Evolutionary conservation across 768 basidiomycete species (phyloP), one percentile per base, ranked within the genome.

Genomic region (Lentinus tigrinus): DNA sequence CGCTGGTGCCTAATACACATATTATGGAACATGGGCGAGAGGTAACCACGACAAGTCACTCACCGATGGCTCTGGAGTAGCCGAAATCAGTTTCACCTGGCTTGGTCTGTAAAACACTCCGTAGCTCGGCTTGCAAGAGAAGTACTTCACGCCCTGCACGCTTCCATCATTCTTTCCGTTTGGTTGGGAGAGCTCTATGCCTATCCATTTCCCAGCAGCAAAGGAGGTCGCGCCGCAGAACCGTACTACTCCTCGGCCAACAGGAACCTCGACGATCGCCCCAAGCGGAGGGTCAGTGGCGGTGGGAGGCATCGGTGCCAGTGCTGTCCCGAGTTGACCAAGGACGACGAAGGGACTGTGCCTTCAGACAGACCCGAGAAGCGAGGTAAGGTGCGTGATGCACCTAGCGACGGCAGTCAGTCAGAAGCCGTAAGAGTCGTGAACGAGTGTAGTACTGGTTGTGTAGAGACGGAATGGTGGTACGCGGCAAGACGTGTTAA

Each of bases 81-180:
- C 34, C 13, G 48, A 47, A 24, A 87, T 72, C 4, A 81, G 67
- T 69, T 83, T 91, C 61, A 98, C 91, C 70, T 93, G 90, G 67
- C 89, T 89, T 0, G 90, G 84, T 36, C 91, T 80, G 5, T 98
- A 87, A 69, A 99, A 98, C 27, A 98, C 89, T 47, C 97, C 97
- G 75, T 91, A 77, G 28, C 78, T 77, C 47, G 78, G 75, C 66
- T 81, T 81, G 75, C 94, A 98, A 17, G 75, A 78, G 72, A 99
- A 99, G 75, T 98, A 99, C 1, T 73, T 61, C 48, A 85, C 73
- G 16, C 89, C 93, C 36, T 87, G 78, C 8, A 99, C 89, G 1
- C 85, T 82, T 1, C 97, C 97, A 65, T 98, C 92, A 77, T 99
- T 99, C 86, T 98, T 99, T 38, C 97, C 97, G 44, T 83, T 88